Base-by-base conservation (phyloP, 371 early-diverging fungal species). In the Mortierella sp. region DNA sequence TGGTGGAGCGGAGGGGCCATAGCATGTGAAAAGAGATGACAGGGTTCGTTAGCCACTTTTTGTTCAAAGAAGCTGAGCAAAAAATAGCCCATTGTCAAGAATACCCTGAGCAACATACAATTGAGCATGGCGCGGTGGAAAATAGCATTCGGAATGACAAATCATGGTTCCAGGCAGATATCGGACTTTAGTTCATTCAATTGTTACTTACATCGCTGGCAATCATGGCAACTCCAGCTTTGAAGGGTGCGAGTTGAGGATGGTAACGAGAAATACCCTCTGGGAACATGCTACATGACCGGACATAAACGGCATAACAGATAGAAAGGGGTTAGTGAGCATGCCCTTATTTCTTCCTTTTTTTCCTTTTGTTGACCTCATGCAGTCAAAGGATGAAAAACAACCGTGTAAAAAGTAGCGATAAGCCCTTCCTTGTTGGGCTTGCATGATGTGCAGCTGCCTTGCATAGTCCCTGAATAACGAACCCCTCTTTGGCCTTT, bases 211-310 rank as follows among this genome's bases (percentile, higher is more conserved):
- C 85, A 78, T 84, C 85, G 59, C 85, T 84, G 37, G 85, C 85
- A 51, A 84, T 84, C 81, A 77, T 78, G 34, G 85, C 85, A 6
- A 84, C 85, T 11, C 85, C 85, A 24, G 85, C 76, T 81, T 84
- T 84, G 76, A 84, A 84, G 5, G 85, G 85, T 9, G 85, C 85
- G 37, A 84, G 72, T 59, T 78, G 85, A 24, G 85, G 78, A 71
- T 84, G 81, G 69, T 84, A 84, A 28, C 85, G 70, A 10, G 85
- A 84, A 43, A 84, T 84, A 24, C 85, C 85, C 55, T 84, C 85
- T 10, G 85, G 85, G 53, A 81, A 84, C 81, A 84, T 80, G 71
- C 85, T 84, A 76, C 10, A 14, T 26, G 31, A 31, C 11, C 57
- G 57, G 37, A 19, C 44, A 31, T 16, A 50, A 50, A 50, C 11